Evolutionary conservation across 2,329 filamentous ascomycete genomes (phyloP), one percentile per base, ranked within the genome.

Genomic region (Phyllosticta citriasiana): DNA sequence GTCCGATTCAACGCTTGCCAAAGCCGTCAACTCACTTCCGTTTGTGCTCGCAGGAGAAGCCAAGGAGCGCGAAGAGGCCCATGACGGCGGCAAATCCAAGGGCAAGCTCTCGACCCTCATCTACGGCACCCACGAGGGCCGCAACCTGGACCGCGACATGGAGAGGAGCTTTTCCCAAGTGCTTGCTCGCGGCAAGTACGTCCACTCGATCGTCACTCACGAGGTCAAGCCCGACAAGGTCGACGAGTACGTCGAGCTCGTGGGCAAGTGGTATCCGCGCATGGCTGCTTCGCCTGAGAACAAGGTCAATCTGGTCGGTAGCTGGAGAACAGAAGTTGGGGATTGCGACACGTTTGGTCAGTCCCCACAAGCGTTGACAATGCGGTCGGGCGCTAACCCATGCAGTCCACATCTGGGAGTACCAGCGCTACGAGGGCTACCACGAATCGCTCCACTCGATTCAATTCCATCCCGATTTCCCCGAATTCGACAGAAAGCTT

Each of bases 371-470:
- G n/a, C n/a, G 5, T 56, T 4, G n/a, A 33, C n/a, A 70, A 7
- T 10, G n/a, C 12, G 14, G 33, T 8, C 16, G 14, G 35, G 47
- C 16, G 53, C 58, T 60, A 24, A 60, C 16, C 76, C n/a, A n/a
- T 26, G 62, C 68, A 97, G 94, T 99, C 57, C 94, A 99, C 74
- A 99, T 99, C 70, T 99, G 94, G 94, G 94, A 99, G 76, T 99
- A 99, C 76, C 92, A 97, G 76, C 88, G 92, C 69, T 99, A 97
- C 77, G 83, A 92, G 68, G 94, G 94, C 64, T 97, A 97, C 76
- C 94, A 99, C 76, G 86, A 88, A 63, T 97, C 94, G 22, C 82
- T 96, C 55, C 84, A 97, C 78, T 84, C 83, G 67, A 96, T 97
- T 66, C 85, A 89, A 63, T 79, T 82, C 67, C 90, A 96, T 69